Evolutionary conservation across 768 basidiomycete genomes (phyloP).

Genomic region (Podaxis mareebaensis): DNA sequence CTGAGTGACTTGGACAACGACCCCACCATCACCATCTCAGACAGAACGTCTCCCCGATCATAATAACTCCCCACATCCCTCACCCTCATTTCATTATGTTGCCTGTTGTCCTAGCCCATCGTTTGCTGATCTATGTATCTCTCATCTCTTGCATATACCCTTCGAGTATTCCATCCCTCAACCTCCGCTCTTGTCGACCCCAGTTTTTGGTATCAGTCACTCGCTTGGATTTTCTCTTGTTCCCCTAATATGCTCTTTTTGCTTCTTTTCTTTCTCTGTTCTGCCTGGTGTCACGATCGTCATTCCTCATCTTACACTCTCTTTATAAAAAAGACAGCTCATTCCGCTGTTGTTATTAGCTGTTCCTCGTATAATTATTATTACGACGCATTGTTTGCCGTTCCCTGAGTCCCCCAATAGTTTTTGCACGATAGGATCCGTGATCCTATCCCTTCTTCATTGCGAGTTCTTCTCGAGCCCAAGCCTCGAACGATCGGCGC

Average conservation of each 20-base stretch:
- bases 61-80: constrained; percentile 31
- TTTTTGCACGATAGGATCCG: neutral
- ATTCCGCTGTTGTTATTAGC: constrained; percentile 14
- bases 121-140: constrained; percentile 34
- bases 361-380: constrained; percentile 28
- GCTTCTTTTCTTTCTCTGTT: constrained; percentile 33
- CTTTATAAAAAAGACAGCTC: constrained; percentile 11
- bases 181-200: constrained; percentile 14
- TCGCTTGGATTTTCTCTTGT: constrained; percentile 54
- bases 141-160: constrained; percentile 48
- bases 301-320: constrained; percentile 32
- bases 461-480: too few species aligned
- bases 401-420: constrained; percentile 15
- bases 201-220: constrained; percentile 37
- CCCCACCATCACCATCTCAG: constrained; percentile 39
- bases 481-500: too few species aligned
- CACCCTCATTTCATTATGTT: constrained; percentile 21
- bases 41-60: constrained; percentile 63
- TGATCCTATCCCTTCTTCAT: too few species aligned
- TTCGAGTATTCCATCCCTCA: constrained; percentile 36
- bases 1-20: constrained; percentile 72
- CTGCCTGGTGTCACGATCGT: constrained; percentile 24
- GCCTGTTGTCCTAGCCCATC: constrained; percentile 18
- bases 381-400: constrained; percentile 25
- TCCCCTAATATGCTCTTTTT: constrained; percentile 23